Conservation (phyloP, 805 yeast species). For the Saturnispora silvae region DNA sequence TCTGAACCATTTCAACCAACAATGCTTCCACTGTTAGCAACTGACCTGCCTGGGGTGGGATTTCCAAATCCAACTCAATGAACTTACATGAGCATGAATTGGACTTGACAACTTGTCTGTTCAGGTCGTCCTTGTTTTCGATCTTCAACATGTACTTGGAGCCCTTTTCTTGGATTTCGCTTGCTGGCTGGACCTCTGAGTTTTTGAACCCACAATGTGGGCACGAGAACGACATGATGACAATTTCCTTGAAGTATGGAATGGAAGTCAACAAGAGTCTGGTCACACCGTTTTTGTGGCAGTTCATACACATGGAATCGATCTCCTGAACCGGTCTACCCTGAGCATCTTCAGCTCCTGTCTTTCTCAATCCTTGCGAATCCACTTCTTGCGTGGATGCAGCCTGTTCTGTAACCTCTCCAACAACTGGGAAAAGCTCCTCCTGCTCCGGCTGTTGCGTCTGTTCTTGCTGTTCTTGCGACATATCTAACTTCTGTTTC, state of each 20-base stretch:
- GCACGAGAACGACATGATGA: constrained; percentile 90
- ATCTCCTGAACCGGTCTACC: constrained; percentile 95
- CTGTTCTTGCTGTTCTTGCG: constrained; percentile 14
- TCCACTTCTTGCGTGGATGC: constrained; percentile 15
- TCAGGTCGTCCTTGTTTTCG: constrained; percentile 62
- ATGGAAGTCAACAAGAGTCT: constrained; percentile 75
- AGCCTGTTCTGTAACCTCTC: constrained; percentile 44
- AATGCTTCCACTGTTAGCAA: constrained; percentile 89
- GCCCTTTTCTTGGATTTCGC: constrained; percentile 84
- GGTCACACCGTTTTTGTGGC: constrained; percentile 78
- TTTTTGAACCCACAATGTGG: constrained; percentile 89
- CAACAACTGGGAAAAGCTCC: constrained; percentile 48
- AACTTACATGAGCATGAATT: constrained; percentile 77
- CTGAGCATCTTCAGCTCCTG: constrained; percentile 73
- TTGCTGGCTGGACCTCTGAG: constrained; percentile 94
- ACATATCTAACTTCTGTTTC: constrained; percentile 21
- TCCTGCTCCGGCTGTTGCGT: no score
- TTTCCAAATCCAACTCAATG: constrained; percentile 79
- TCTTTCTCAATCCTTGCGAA: constrained; percentile 33
- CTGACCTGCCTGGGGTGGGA: constrained; percentile 92
- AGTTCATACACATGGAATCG: constrained; percentile 92
- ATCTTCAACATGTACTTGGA: constrained; percentile 58
- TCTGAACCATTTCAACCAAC: constrained; percentile 71
- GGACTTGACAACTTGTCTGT: constrained; percentile 84
- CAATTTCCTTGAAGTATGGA: constrained; percentile 85